Base-by-base conservation (phyloP, 768 basidiomycete genomes). In the Leccinum variicolor region DNA sequence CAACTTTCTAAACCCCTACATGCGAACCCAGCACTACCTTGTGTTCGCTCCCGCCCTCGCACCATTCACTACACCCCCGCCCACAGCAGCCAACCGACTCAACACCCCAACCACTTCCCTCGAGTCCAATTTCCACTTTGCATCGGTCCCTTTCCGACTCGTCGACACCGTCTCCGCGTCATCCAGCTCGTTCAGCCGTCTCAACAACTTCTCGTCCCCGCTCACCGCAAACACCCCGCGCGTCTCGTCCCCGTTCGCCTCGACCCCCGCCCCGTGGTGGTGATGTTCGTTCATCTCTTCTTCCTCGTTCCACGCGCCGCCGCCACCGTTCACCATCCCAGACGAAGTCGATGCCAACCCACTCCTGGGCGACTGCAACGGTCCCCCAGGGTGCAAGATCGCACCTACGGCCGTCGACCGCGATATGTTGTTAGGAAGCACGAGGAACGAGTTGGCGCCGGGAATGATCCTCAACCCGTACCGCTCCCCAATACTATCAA, bases 391-490 rank as follows among this genome's bases (percentile, higher is more conserved):
- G 64, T 87, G 84, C 14, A 92, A 70, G 57, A 92, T 86, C n/a
- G 87, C 83, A 46, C 87, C 88, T 2, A 92, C 87, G 0, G 90
- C 90, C 0, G 87, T 88, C n/a, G 87, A 87, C 21, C 91, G 84
- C 10, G 89, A 92, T 61, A 91, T 84, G 62, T 90, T 88, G 74
- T 86, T 90, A 3, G 91, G 90, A 4, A 93, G 77, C 28, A 93
- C 85, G 53, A 93, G 83, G 82, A 93, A 93, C 51, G 82, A 83
- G 70, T 86, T 90, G 54, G 81, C 75, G 2, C 89, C 90, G 0
- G 91, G 91, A 52, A 93, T 89, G 66, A 92, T 92, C 23, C 91
- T 85, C 9, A 94, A 75, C 1, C 89, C 87, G 66, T 89, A 92
- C 0, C 88, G 84, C 68, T 92, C 90, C 43, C 90, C 90, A 33